Percentiles rank a stretch among this genome's conserved stretches.
These are phyloP conservation scores for Sporothrix pallida DNA, from an alignment of 2,329 filamentous ascomycete species.

Conservation along the genomic window DNA sequence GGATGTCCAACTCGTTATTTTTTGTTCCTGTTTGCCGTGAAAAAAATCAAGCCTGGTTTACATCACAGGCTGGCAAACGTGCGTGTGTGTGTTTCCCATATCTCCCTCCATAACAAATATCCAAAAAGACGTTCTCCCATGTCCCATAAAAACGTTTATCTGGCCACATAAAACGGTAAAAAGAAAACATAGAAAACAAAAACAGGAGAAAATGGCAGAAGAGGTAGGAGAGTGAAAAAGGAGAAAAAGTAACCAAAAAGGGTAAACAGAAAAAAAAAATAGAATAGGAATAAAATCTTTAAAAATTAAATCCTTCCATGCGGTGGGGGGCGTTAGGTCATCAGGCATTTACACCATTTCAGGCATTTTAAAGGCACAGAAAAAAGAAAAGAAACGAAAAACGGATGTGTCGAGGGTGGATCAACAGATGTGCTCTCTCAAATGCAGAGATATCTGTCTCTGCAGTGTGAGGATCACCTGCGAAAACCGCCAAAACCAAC, in stretches of 20 bases:
- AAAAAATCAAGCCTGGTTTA: conserved; percentile 18
- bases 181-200: not conserved
- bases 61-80: conserved; percentile 28
- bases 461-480: not conserved
- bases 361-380: conserved; percentile 37
- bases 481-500: conserved; percentile 24
- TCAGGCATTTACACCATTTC: conserved; percentile 40
- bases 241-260: not conserved
- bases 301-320: conserved; percentile 41
- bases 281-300: conserved; percentile 34
- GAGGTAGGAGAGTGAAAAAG: conserved; percentile 9
- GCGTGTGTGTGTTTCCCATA: not conserved
- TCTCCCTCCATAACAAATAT: conserved; percentile 18
- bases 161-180: conserved; percentile 29
- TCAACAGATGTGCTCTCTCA: not conserved
- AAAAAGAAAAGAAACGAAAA: conserved; percentile 10
- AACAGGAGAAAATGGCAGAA: not conserved
- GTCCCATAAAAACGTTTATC: conserved; percentile 31
- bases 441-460: not conserved
- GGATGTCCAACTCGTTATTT: not conserved
- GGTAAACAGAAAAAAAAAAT: conserved; percentile 17
- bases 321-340: conserved; percentile 38
- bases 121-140: conserved; percentile 27
- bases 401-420: not conserved
- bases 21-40: not conserved